Evolutionary conservation across 495 filamentous ascomycete genomes (phyloP), one percentile per base, ranked within the genome.

Genomic region (Talaromyces borbonicus): DNA sequence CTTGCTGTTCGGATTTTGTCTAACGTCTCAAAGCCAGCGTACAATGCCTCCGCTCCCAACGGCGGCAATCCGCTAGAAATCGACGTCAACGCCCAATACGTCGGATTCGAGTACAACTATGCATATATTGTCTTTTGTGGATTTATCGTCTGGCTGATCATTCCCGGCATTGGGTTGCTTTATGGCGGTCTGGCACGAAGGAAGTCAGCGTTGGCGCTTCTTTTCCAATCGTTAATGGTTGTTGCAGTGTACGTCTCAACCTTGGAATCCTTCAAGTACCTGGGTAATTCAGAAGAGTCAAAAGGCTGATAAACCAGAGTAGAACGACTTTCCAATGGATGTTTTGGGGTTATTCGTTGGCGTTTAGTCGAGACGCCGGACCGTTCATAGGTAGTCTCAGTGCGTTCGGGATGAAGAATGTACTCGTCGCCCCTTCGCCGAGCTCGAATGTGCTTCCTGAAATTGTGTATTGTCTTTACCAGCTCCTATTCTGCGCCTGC

Each of bases 161-260:
- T 79, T 11, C 77, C 77, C 3, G 76, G 75, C 3, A 75, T 79
- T 46, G 75, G 74, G 27, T 57, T 81, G 0, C 60, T 81, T 8
- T 79, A 81, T 53, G 66, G 72, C 33, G 76, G 77, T 40, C 63
- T 81, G 12, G 68, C 76, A 4, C 65, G 77, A 31, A 57, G 77
- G 33, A 81, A 81, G 58, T 77, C 73, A 5, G 68, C 74, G 6
- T 57, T 81, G 37, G 57, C 73, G 8, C 54, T 79, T 33, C 61
- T 81, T 1, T 79, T 78, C 51, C 76, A 78, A 51, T 72, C 71
- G n/a, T 60, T 81, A 29, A 65, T 74, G 66, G 63, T 71, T 32
- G 56, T 65, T 12, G 69, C 64, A 6, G 63, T 70, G 63, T 66
- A 56, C 39, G 65, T 54, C 19, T 33, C 2, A n/a, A n/a, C n/a